Base-by-base conservation (phyloP, 2,329 filamentous ascomycete species). In the Malbranchea zuffiana region DNA sequence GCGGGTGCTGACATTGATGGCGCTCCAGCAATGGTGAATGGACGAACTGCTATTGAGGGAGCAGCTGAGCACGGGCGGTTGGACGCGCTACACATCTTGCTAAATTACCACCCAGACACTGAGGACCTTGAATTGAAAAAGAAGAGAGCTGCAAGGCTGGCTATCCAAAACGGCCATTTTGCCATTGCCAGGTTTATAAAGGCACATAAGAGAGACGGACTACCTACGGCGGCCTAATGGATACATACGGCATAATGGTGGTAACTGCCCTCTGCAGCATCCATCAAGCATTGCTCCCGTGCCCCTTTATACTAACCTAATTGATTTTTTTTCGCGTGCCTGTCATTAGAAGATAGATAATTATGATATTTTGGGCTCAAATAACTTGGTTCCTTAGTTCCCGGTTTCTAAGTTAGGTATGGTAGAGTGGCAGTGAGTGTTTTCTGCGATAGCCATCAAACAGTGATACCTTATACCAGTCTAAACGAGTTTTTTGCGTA, bases 1-100 rank as follows among this genome's bases (percentile, higher is more conserved):
- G 36, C 28, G 8, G 36, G 36, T 4, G 36, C 36, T 20, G 36
- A 39, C 10, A 23, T 39, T 13, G 17, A 32, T 28, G 36, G 10
- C 13, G 20, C 29, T 10, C 18, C 17, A 1, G 36, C 36, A 18
- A 28, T 3, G 10, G 17, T 17, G 8, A 26, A n/a, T 27, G 36
- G 36, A 19, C 11, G 29, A n/a, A 32, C 30, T 8, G 36, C 36
- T n/a, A 39, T 39, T 27, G 36, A 39, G 13, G 36, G 36, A 27
- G 30, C 30, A 19, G 36, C 36, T 10, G 29, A 33, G 16, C 29
- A 39, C 11, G 56, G 54, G 5, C 49, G 51, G 32, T 15, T 56
- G 6, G 50, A 58, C 30, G 49, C 49, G 36, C 26, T 59, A 12
- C 44, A 52, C 29, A 33, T 57, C 10, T 43, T 59, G 8, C 36